Conservation (phyloP, 2,329 filamentous ascomycete genomes). For the Aspergillus pseudonomiae region DNA sequence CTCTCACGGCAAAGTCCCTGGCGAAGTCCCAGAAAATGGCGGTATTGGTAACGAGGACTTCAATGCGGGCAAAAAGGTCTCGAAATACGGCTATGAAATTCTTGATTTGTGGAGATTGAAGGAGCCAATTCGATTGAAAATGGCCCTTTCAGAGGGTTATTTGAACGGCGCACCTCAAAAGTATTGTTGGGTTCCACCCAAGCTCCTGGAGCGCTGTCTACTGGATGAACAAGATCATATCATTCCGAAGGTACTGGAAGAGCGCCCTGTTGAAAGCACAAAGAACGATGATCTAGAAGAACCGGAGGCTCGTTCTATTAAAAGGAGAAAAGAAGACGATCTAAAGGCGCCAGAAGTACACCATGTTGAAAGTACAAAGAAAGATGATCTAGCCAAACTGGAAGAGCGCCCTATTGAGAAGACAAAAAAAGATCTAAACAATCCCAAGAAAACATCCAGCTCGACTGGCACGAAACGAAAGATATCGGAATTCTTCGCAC, state of each 20-base stretch:
- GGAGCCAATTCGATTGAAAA: conserved; percentile 40
- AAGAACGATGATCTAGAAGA: not conserved
- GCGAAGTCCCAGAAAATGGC: conserved; percentile 49
- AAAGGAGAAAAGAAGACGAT: no score
- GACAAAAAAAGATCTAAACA: not conserved
- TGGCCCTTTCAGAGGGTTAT: not conserved
- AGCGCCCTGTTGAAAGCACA: not conserved
- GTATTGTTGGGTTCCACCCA: not conserved
- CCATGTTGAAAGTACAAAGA: not conserved
- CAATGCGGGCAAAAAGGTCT: conserved; percentile 44
- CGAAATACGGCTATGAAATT: conserved; percentile 57
- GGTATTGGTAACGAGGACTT: conserved; percentile 59
- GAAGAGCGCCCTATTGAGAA: not conserved
- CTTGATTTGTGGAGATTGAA: conserved; percentile 65
- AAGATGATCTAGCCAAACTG: not conserved
- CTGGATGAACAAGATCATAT: not conserved
- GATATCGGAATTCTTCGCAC: not conserved
- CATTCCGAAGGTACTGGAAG: not conserved
- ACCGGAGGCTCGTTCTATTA: no score
- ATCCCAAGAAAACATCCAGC: not conserved
- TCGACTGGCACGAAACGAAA: not conserved
- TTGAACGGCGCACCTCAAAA: not conserved
- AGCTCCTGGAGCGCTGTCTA: not conserved
- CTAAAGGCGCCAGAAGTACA: not conserved
- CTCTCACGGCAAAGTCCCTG: conserved; percentile 50